A percentile compares a stretch with the other conserved stretches of the same genome.
Conservation (phyloP, 2,329 filamentous ascomycete genomes). For the Colletotrichum musicola region DNA sequence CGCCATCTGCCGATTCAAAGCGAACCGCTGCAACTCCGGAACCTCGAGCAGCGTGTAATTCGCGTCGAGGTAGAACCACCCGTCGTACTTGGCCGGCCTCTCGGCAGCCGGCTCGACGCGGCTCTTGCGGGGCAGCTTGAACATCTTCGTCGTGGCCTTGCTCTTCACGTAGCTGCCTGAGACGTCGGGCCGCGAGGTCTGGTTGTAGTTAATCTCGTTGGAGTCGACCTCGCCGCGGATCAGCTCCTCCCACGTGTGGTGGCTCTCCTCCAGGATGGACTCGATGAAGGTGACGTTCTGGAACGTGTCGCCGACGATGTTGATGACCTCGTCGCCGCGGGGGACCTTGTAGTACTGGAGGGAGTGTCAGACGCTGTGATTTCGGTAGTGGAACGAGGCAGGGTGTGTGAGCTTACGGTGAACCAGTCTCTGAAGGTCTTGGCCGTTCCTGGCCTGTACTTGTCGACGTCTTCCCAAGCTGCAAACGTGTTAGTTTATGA, state of each 20-base stretch:
- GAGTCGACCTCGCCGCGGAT: slow-evolving; percentile 52
- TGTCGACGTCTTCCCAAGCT: slow-evolving; percentile 54
- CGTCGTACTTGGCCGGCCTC: slow-evolving; percentile 49
- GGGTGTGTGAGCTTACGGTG: slow-evolving; percentile 43
- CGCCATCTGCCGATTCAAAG: slow-evolving; percentile 7
- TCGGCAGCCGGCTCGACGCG: slow-evolving; percentile 46
- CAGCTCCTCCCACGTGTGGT: slow-evolving; percentile 55
- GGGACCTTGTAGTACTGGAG: slow-evolving; percentile 56
- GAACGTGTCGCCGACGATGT: slow-evolving; percentile 52
- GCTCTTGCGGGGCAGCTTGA: slow-evolving; percentile 48
- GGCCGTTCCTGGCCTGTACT: slow-evolving; percentile 52
- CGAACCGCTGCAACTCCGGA: not conserved
- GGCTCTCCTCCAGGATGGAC: slow-evolving; percentile 51
- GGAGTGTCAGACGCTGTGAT: not conserved
- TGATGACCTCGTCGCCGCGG: slow-evolving; percentile 50
- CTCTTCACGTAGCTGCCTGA: slow-evolving; percentile 50
- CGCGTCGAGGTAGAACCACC: slow-evolving; percentile 54
- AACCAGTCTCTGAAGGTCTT: slow-evolving; percentile 55
- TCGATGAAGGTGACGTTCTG: slow-evolving; percentile 50
- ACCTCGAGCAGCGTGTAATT: slow-evolving; percentile 47
- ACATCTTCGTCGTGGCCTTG: slow-evolving; percentile 47
- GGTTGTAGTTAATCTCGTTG: slow-evolving; percentile 55
- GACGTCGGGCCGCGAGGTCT: slow-evolving; percentile 50
- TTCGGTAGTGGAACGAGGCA: too few relatives aligned
- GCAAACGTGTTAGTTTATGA: rapidly evolving